phyloP scores from a whole-genome alignment of 1,139 yeast genomes.

The Pichia sp. region DNA sequence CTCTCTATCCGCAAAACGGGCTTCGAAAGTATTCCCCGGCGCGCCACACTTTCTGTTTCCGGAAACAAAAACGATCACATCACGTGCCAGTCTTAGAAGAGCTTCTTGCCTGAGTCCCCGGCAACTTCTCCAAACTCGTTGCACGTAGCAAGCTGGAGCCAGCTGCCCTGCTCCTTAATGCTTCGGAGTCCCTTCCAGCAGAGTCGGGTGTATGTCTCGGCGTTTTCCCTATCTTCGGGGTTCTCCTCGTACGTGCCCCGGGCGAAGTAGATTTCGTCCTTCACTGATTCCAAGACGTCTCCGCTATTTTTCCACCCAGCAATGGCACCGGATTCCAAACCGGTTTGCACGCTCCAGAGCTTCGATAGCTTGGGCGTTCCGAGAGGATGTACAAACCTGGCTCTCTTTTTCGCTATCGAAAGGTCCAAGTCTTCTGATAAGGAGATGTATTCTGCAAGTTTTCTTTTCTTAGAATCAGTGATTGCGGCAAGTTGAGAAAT shows the following conservation, averaged over 20 bases:
- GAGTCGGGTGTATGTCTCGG: conserved; percentile 2
- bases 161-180: conserved; percentile 3
- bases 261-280: conserved; percentile 29
- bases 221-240: conserved; percentile 1
- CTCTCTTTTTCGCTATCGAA: conserved; percentile 16
- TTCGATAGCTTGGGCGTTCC: conserved; percentile 30
- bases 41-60: conserved; percentile 1
- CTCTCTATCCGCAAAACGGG: neutral
- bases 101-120: neutral
- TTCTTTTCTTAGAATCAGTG: conserved; percentile 23
- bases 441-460: conserved; percentile 22
- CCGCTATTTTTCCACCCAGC: conserved; percentile 5
- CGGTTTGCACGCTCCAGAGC: conserved; percentile 23
- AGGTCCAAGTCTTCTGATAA: neutral
- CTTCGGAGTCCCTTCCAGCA: conserved; percentile 4
- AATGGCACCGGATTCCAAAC: neutral
- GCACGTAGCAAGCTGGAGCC: conserved; percentile 7
- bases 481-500: conserved; percentile 15
- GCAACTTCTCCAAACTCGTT: conserved; percentile 3
- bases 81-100: conserved; percentile 1
- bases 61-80: neutral
- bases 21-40: neutral
- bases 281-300: conserved; percentile 24
- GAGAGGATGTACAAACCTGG: conserved; percentile 22
- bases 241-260: conserved; percentile 21